Evolutionary conservation across 2,329 filamentous ascomycete genomes (phyloP), one percentile per base, ranked within the genome.

Genomic region (Lachnellula occidentalis): DNA sequence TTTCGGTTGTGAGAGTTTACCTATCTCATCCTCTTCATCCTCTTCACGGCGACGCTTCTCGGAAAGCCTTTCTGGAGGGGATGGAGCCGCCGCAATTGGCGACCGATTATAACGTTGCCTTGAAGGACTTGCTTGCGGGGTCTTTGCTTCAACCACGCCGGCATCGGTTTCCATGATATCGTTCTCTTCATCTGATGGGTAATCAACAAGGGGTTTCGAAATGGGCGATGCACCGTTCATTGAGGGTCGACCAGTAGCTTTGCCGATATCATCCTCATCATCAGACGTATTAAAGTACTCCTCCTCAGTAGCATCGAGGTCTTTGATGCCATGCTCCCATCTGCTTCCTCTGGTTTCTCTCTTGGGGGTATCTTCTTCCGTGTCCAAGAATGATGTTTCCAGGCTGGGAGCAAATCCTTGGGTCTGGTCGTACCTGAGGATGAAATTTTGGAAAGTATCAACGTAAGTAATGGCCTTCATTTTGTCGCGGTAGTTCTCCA

Each of bases 271-370:
- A 6, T 96, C 91, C 56, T 92, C 87, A 46, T 94, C 89, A 63
- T 96, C 92, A 1, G 88, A 90, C 0, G 82, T 83, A 65, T 95
- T 92, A 80, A 95, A 97, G 71, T 97, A 99, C 43, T 92, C 90
- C 65, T 96, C 92, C 69, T 96, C 90, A 11, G 86, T 84, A 5
- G 86, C 79, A 67, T 96, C 92, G 67, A 92, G 80, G 51, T 95
- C 91, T 66, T 90, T 90, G 69, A 95, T 80, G 17, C 82, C 85
- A 36, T 55, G 56, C 61, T 84, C 82, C 70, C 87, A 87, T 58
- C 83, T 72, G 55, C 74, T 78, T n/a, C 78, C 77, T 34, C 79
- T 79, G 56, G 82, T 84, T 53, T 80, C 69, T 56, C 64, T 59
- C 64, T 58, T 71, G 58, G 64, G 74, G 60, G 75, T 72, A 21